Conservation (phyloP, 2,329 filamentous ascomycete genomes). For the Arthrobotrys musiformis region DNA sequence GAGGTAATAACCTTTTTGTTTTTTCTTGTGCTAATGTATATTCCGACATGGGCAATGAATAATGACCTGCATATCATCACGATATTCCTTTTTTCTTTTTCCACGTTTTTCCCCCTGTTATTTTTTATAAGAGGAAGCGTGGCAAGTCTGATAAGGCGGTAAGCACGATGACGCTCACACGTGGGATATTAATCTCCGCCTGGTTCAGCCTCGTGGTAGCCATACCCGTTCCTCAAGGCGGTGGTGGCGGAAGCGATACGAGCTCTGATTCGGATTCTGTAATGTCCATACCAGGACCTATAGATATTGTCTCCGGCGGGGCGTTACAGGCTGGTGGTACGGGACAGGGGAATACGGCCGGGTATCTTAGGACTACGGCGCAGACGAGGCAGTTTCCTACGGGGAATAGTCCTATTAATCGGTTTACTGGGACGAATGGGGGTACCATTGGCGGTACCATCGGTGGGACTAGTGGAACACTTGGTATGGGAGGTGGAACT, state of each 20-base stretch:
- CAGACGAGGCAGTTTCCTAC: constrained; percentile 10
- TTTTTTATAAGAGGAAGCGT: too few species aligned
- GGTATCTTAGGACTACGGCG: background rate
- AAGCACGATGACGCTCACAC: constrained; percentile 6
- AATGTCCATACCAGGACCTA: background rate
- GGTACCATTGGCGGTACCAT: background rate
- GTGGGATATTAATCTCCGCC: constrained; percentile 21
- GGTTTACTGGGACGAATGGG: background rate
- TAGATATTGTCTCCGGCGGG: background rate
- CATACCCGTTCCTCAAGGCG: constrained; percentile 21
- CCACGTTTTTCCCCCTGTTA: too few species aligned
- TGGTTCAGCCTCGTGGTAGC: constrained; percentile 42
- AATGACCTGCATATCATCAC: background rate
- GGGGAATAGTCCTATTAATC: background rate
- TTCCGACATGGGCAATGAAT: background rate
- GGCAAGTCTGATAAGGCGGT: too few species aligned
- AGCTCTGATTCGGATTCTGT: background rate
- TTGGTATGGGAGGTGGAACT: too few species aligned
- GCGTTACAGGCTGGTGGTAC: background rate
- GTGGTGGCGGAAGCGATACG: background rate
- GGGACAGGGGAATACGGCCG: background rate
- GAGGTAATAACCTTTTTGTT: constrained; percentile 3
- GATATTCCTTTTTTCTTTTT: background rate
- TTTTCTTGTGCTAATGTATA: background rate
- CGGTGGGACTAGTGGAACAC: too few species aligned